phyloP scores from a whole-genome alignment of 2,329 filamentous ascomycete genomes.

The Daldinia eschscholtzii region DNA sequence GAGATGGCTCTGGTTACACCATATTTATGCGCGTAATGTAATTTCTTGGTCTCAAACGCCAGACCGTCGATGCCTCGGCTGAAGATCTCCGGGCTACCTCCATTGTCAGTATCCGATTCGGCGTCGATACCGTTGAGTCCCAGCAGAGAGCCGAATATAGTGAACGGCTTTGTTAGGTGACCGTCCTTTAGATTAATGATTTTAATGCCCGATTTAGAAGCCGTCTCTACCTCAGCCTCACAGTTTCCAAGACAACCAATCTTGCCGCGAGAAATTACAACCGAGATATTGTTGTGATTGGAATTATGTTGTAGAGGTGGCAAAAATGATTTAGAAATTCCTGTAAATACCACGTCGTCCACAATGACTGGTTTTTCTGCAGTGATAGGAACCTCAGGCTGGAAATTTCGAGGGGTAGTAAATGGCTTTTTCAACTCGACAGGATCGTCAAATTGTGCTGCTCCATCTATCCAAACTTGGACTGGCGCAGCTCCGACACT shows the following conservation, averaged over 20 bases:
- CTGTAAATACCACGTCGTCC: conserved; percentile 66
- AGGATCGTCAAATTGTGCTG: conserved; percentile 67
- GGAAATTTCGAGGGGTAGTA: conserved; percentile 55
- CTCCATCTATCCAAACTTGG: conserved; percentile 74
- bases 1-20: conserved; percentile 71
- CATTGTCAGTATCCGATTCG: conserved; percentile 68
- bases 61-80: conserved; percentile 71
- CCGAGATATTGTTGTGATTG: conserved; percentile 56
- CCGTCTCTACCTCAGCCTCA: conserved; percentile 57
- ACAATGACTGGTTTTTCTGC: conserved; percentile 57
- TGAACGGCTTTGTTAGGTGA: conserved; percentile 70
- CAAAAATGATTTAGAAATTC: conserved; percentile 66
- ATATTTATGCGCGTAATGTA: conserved; percentile 64
- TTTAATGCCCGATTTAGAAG: conserved; percentile 52
- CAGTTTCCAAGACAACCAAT: conserved; percentile 70
- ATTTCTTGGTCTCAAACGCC: conserved; percentile 67
- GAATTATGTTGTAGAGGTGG: conserved; percentile 50
- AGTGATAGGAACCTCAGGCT: conserved; percentile 57
- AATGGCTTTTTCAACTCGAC: conserved; percentile 66
- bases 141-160: conserved; percentile 70
- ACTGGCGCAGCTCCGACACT: conserved; percentile 70
- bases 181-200: conserved; percentile 68
- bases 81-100: conserved; percentile 61
- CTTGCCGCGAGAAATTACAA: conserved; percentile 65
- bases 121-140: conserved; percentile 74